These are phyloP conservation scores for Alliaria petiolata DNA, from an alignment of 345 rosid genomes.

Conservation along the genomic window DNA sequence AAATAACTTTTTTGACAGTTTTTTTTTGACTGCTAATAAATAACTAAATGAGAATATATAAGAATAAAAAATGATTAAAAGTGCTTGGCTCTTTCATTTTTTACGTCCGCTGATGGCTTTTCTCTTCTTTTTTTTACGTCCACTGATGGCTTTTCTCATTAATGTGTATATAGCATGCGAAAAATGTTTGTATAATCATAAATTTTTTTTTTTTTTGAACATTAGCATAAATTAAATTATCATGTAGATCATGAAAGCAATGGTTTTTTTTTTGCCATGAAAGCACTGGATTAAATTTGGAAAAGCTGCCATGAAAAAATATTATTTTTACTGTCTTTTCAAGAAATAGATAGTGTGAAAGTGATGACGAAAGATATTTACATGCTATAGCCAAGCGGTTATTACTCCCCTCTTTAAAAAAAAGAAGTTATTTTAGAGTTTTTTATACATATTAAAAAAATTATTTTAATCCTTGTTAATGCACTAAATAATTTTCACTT, in stretches of 20 bases:
- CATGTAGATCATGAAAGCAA: background rate
- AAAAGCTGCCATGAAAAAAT: background rate
- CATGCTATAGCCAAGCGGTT: too few relatives aligned
- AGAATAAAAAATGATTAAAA: background rate
- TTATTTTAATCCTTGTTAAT: too few relatives aligned
- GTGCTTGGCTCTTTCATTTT: slow-evolving; percentile 3
- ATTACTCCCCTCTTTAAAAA: too few relatives aligned
- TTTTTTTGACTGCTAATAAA: too few relatives aligned
- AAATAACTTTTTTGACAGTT: too few relatives aligned
- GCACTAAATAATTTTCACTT: too few relatives aligned
- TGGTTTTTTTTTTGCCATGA: too few relatives aligned
- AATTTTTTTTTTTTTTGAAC: too few relatives aligned
- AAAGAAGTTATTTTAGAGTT: too few relatives aligned
- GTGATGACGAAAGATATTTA: background rate
- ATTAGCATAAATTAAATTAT: background rate
- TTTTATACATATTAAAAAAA: too few relatives aligned
- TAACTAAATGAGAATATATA: background rate
- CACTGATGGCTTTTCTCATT: background rate
- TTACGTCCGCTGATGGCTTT: slow-evolving; percentile 5
- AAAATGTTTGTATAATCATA: background rate
- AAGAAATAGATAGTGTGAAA: background rate
- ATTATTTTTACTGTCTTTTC: background rate
- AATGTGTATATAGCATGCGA: background rate
- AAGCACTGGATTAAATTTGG: background rate
- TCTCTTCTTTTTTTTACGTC: background rate